Evolutionary conservation across 202 grass and related monocot species (phyloP), one percentile per base, ranked within the genome.

Genomic region (Eragrostis tef): DNA sequence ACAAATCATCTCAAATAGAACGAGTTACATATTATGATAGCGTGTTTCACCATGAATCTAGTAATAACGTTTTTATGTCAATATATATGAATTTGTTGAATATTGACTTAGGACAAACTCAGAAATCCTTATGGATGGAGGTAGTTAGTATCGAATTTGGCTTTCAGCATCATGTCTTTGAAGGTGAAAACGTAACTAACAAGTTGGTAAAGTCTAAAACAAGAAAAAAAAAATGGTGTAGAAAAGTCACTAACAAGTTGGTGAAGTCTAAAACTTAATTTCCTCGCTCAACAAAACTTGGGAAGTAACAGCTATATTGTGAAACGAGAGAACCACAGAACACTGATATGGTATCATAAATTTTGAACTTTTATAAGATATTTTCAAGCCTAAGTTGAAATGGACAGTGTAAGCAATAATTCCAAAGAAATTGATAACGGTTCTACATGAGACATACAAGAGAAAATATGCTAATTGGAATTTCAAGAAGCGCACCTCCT

Each of bases 401-500:
- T 50, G 19, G 0, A 58, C 13, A 58, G 12, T 7, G 11, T 49
- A 78, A 79, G 7, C 11, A 56, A 43, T 15, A 81, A 24, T 11
- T 75, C 51, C 48, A 67, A 56, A 77, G 24, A 83, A 46, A 63
- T 13, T 34, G 6, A n/a, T 27, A 60, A 1, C 0, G 1, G 57
- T 79, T 74, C 79, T 61, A 67, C 3, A 59, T 41, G 62, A 50
- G 61, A 52, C 8, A 64, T 56, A 58, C 26, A 45, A 52, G 6
- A 80, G 14, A 76, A 16, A 73, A 64, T 47, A 75, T 48, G n/a
- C 41, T 56, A 46, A 75, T 41, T 7, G 0, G 4, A 73, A 53
- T 72, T 69, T 22, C 9, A 65, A 39, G 60, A 87, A 69, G 17
- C 21, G 10, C 31, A 98, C 95, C 95, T 98, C 92, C 56, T 94